A percentile compares a stretch with the other conserved stretches of the same genome.
Conservation (phyloP, 2,329 filamentous ascomycete species). For the Fusarium napiforme region DNA sequence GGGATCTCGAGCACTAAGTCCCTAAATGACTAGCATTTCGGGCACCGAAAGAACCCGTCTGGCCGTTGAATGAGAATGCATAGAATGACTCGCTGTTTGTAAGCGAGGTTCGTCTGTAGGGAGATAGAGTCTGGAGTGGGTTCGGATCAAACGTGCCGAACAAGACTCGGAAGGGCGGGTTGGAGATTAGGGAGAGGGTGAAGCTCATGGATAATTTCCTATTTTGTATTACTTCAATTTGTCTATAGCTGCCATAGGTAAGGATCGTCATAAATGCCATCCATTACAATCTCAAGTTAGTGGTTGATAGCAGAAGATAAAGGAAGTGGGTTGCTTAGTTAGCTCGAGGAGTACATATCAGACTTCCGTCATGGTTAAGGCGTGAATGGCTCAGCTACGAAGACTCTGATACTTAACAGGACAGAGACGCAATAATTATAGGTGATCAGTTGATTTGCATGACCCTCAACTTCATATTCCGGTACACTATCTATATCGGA, state of each 20-base stretch:
- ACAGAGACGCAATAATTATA: rapidly evolving
- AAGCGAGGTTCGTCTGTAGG: rapidly evolving
- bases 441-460: too few relatives aligned
- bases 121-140: background rate
- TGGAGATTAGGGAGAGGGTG: background rate
- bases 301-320: rapidly evolving
- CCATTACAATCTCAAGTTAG: too few relatives aligned
- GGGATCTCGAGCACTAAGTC: rapidly evolving
- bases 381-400: rapidly evolving
- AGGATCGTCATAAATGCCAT: rapidly evolving
- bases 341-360: background rate
- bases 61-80: rapidly evolving
- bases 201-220: background rate
- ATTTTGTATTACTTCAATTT: too few relatives aligned
- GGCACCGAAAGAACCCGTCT: rapidly evolving
- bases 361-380: too few relatives aligned
- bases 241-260: rapidly evolving
- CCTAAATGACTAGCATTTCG: rapidly evolving
- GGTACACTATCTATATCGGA: background rate
- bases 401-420: rapidly evolving
- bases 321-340: background rate
- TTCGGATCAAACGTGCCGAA: background rate
- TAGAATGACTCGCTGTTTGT: too few relatives aligned
- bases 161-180: background rate
- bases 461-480: too few relatives aligned